phyloP scores from a whole-genome alignment of 2,329 filamentous ascomycete genomes.

The Myriosclerotinia curreyana region DNA sequence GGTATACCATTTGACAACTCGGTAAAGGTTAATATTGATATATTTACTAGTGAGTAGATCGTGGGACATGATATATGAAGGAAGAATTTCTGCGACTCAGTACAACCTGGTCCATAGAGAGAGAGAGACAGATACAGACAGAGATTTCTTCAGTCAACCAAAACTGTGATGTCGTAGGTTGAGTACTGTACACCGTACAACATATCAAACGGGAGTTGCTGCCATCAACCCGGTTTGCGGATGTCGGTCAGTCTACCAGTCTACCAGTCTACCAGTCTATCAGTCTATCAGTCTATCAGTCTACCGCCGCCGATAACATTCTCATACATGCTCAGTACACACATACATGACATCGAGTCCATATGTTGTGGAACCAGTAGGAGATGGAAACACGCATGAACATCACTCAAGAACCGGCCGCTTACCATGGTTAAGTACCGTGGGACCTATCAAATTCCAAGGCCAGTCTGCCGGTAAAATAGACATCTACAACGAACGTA shows the following conservation, averaged over 20 bases:
- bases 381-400: slow-evolving; percentile 2
- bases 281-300: too few species aligned
- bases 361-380: neutral
- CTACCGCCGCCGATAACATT: neutral
- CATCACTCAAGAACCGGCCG: neutral
- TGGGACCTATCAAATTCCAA: slow-evolving; percentile 14
- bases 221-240: slow-evolving; percentile 10
- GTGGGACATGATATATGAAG: neutral
- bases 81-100: neutral
- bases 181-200: neutral
- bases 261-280: too few species aligned
- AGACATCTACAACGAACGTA: neutral
- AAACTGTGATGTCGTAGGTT: neutral
- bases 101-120: neutral
- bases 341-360: slow-evolving; percentile 3
- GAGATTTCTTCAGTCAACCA: neutral
- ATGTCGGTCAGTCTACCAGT: too few species aligned
- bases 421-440: neutral
- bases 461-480: slow-evolving; percentile 13
- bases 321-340: neutral
- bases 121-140: neutral
- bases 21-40: neutral
- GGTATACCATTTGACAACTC: too few species aligned
- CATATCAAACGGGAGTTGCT: slow-evolving; percentile 10
- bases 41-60: too few species aligned